Percentiles rank a stretch among this genome's conserved stretches.
Evolutionary conservation across 1,284 basidiomycete genomes (phyloP).

Genomic region (Cutaneotrichosporon sp.): DNA sequence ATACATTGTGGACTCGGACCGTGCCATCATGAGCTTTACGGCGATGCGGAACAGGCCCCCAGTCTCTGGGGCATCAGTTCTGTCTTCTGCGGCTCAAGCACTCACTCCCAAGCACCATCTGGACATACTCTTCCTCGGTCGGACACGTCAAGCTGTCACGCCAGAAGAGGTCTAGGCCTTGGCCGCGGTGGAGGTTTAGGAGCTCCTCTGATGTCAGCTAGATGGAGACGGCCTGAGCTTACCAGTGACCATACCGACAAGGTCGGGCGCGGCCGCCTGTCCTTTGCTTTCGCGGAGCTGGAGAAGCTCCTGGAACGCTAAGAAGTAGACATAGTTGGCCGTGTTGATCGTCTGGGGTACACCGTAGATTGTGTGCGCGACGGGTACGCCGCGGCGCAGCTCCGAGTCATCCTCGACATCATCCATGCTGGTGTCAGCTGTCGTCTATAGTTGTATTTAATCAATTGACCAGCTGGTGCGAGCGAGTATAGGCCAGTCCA

Average conservation of each 20-base stretch:
- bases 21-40: slow-evolving; percentile 93
- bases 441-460: not conserved
- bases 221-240: slow-evolving; percentile 12
- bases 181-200: slow-evolving; percentile 86
- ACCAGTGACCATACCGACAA: slow-evolving; percentile 63
- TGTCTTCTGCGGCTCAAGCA: slow-evolving; percentile 20
- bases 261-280: slow-evolving; percentile 36
- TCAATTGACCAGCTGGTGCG: not conserved
- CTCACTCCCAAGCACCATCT: slow-evolving; percentile 95
- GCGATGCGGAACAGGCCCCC: slow-evolving; percentile 91
- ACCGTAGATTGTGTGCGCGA: slow-evolving; percentile 93
- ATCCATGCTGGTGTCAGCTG: slow-evolving; percentile 66
- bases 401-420: slow-evolving; percentile 97
- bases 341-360: slow-evolving; percentile 96
- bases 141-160: slow-evolving; percentile 88
- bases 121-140: slow-evolving; percentile 89
- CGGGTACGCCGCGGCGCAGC: slow-evolving; percentile 79
- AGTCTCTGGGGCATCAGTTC: slow-evolving; percentile 66
- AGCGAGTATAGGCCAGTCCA: not conserved
- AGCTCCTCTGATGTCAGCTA: slow-evolving; percentile 66
- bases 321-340: slow-evolving; percentile 95
- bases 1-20: slow-evolving; percentile 62
- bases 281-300: slow-evolving; percentile 56
- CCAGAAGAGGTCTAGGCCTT: slow-evolving; percentile 94
- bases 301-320: slow-evolving; percentile 75